Evolutionary conservation across 2,329 filamentous ascomycete species (phyloP).

Genomic region (Nothomitra cinnamomea): DNA sequence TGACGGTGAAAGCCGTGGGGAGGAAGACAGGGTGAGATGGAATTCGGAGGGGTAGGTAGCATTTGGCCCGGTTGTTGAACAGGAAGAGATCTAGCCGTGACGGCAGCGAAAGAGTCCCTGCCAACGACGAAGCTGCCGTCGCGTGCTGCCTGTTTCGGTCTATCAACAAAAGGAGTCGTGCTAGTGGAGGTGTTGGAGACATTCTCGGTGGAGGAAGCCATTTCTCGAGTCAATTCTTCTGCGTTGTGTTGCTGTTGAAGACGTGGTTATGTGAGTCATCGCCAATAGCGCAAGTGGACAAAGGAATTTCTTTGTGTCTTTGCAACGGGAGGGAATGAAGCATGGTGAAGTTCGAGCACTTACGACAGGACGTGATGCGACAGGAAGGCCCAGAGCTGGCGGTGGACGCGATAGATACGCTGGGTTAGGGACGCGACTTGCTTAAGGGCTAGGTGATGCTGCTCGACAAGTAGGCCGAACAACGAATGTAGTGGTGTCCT

Average conservation of each 20-base stretch:
- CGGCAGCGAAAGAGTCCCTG: constrained; percentile 58
- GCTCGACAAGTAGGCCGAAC: too few relatives aligned
- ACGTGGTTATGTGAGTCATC: neutral
- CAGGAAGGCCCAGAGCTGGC: too few relatives aligned
- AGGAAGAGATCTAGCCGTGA: constrained; percentile 45
- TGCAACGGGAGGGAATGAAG: too few relatives aligned
- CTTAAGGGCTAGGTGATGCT: too few relatives aligned
- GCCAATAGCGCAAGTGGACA: neutral
- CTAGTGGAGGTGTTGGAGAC: constrained; percentile 7
- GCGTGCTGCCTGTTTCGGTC: constrained; percentile 31
- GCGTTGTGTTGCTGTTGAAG: neutral
- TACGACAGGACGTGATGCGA: too few relatives aligned
- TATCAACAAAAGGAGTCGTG: constrained; percentile 39
- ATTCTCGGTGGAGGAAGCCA: neutral
- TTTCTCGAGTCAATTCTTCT: neutral
- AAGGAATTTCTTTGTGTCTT: neutral
- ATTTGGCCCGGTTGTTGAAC: constrained; percentile 40
- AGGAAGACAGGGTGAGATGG: constrained; percentile 74
- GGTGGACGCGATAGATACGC: too few relatives aligned
- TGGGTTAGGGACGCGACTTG: too few relatives aligned
- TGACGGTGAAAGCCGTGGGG: constrained; percentile 64
- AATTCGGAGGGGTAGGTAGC: constrained; percentile 85
- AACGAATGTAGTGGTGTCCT: too few relatives aligned
- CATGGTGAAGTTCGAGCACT: too few relatives aligned
- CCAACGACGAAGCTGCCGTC: constrained; percentile 24